phyloP scores from a whole-genome alignment of 306 rosid genomes.

The Ceratonia siliqua region DNA sequence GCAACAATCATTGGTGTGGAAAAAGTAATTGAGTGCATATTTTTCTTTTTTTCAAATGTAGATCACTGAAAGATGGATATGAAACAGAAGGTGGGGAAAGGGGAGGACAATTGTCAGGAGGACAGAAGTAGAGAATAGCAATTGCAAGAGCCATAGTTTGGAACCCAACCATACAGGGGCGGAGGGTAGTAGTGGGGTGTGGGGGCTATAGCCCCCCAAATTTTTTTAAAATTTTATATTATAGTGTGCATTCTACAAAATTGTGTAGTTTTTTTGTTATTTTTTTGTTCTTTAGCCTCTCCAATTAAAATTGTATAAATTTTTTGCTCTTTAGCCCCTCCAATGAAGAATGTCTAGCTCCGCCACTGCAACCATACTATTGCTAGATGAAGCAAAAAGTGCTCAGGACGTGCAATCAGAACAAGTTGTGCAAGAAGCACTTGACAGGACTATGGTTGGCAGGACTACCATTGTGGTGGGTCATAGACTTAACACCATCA shows the following conservation, averaged over 20 bases:
- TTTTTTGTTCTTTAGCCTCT: too few relatives aligned
- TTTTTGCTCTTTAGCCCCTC: too few relatives aligned
- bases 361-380: too few relatives aligned
- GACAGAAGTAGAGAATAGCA: slow-evolving; percentile 64
- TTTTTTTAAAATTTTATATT: too few relatives aligned
- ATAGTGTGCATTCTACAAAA: too few relatives aligned
- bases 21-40: neutral
- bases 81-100: slow-evolving; percentile 54
- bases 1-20: too few relatives aligned
- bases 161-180: slow-evolving; percentile 52
- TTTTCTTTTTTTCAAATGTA: neutral
- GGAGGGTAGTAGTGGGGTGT: too few relatives aligned
- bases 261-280: too few relatives aligned
- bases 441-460: slow-evolving; percentile 47
- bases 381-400: slow-evolving; percentile 61
- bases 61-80: slow-evolving; percentile 42
- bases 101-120: slow-evolving; percentile 57
- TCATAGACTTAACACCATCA: slow-evolving; percentile 51
- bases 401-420: slow-evolving; percentile 63
- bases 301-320: too few relatives aligned
- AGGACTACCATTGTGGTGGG: slow-evolving; percentile 56
- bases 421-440: slow-evolving; percentile 54
- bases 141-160: slow-evolving; percentile 55
- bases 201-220: too few relatives aligned
- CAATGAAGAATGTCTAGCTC: too few relatives aligned